Evolutionary conservation across 1,284 basidiomycete species (phyloP), one percentile per base, ranked within the genome.

Genomic region (Apiotrichum sp.): DNA sequence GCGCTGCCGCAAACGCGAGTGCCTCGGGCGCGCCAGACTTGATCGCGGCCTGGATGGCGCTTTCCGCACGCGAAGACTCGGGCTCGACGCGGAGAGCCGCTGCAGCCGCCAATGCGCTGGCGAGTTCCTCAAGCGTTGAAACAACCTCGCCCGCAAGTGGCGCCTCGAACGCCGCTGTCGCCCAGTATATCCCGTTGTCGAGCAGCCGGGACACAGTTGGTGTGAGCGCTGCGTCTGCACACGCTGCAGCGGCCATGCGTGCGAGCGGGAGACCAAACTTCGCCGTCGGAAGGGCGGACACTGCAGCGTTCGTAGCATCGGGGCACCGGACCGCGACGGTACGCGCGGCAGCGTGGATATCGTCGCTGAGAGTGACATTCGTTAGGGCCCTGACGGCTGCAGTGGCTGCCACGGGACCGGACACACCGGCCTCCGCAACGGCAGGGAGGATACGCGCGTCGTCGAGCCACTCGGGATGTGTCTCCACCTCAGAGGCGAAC

Each of bases 21-120:
- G 79, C 80, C 9, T 64, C 61, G 0, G 64, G 42, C 46, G 81
- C 78, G 0, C 74, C 67, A 10, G 92, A 72, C 13, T 82, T 79
- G 39, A 89, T 77, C 2, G 83, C 79, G 0, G 84, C 83, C 6
- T 81, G 81, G 38, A 95, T 67, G 31, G 91, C 76, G 0, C 89
- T 86, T 58, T 97, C 93, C 0, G 83, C 84, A 6, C 87, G 72
- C 62, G 86, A 82, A 1, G 80, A 63, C 60, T 85, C 86, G 39
- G 84, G 72, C 44, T 66, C 66, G 9, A 65, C 46, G 14, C 60
- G 61, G n/a, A 58, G 47, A 3, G 58, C 47, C 11, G 52, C 38
- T 16, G 47, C 47, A 14, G 66, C 49, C 3, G 46, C 35, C 0
- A 41, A 31, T 1, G 69, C 35, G 1, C 52, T 48, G 1, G 33